These are phyloP conservation scores for Trametes villosa DNA, from an alignment of 768 basidiomycete genomes.

Conservation along the genomic window DNA sequence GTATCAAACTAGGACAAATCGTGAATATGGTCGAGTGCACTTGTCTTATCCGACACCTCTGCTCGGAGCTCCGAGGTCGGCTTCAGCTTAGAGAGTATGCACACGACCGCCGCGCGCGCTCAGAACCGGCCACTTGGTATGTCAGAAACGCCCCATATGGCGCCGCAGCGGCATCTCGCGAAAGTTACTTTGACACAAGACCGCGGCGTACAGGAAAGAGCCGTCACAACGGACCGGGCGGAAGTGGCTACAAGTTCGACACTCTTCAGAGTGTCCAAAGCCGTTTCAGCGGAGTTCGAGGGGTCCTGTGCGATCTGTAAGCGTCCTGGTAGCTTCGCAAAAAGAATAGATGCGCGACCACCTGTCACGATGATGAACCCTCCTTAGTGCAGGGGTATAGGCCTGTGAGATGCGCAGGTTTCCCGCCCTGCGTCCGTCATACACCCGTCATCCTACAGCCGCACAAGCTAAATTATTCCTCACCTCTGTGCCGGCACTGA, in stretches of 20 bases:
- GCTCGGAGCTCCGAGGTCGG: no score
- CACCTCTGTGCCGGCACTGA: not conserved
- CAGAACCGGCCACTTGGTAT: not conserved
- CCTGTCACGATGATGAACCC: not conserved
- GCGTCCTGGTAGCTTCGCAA: not conserved
- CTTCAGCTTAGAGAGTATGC: not conserved
- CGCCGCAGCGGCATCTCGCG: not conserved
- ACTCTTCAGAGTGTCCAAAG: not conserved
- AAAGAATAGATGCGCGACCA: not conserved
- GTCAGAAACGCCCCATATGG: not conserved
- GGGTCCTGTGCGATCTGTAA: not conserved
- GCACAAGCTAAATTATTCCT: not conserved
- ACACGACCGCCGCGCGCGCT: not conserved
- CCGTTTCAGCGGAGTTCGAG: not conserved
- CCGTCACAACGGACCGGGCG: not conserved
- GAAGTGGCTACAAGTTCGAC: not conserved
- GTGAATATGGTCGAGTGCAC: no score
- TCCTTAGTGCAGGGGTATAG: no score
- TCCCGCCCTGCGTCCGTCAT: no score
- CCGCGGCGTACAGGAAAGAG: not conserved
- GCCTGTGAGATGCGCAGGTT: no score
- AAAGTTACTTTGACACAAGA: not conserved
- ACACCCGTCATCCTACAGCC: not conserved
- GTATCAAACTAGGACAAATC: no score
- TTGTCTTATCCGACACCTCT: no score